Evolutionary conservation across 2,329 filamentous ascomycete species (phyloP).

Genomic region (Meredithiella fracta): DNA sequence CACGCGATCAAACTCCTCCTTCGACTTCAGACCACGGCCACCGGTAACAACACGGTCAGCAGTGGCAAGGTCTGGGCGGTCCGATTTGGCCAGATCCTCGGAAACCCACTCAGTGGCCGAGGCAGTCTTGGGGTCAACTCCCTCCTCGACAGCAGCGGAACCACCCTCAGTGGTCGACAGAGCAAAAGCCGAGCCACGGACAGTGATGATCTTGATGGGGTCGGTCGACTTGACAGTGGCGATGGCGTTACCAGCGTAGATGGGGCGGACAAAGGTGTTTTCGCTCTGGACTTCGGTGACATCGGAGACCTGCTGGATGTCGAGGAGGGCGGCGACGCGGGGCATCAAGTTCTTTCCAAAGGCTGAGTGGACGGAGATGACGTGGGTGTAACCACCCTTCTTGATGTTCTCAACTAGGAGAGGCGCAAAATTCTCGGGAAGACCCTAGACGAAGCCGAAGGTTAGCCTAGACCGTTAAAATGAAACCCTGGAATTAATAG

Average conservation of each 20-base stretch:
- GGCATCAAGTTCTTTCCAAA: constrained; percentile 95
- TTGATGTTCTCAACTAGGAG: constrained; percentile 92
- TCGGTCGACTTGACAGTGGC: constrained; percentile 87
- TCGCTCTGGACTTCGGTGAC: constrained; percentile 74
- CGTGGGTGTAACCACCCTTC: constrained; percentile 82
- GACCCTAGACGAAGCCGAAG: constrained; percentile 37
- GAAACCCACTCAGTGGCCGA: constrained; percentile 74
- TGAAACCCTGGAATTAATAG: neutral
- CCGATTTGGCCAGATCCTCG: constrained; percentile 81
- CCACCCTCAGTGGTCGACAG: constrained; percentile 55
- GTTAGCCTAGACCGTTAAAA: no score
- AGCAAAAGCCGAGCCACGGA: constrained; percentile 83
- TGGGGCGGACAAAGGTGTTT: constrained; percentile 88
- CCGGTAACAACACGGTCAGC: constrained; percentile 82
- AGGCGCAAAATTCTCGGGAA: constrained; percentile 89
- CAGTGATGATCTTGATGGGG: constrained; percentile 71
- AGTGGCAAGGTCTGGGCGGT: constrained; percentile 85
- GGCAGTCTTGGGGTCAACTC: constrained; percentile 64
- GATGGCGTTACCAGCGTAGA: constrained; percentile 96
- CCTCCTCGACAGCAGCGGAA: constrained; percentile 61
- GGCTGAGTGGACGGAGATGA: constrained; percentile 78
- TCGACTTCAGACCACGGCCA: constrained; percentile 88
- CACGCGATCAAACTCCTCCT: constrained; percentile 87
- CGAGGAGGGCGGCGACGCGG: constrained; percentile 76
- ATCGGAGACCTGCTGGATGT: constrained; percentile 86